Conservation (phyloP, 768 basidiomycete species). For the Mycena epipterygia region DNA sequence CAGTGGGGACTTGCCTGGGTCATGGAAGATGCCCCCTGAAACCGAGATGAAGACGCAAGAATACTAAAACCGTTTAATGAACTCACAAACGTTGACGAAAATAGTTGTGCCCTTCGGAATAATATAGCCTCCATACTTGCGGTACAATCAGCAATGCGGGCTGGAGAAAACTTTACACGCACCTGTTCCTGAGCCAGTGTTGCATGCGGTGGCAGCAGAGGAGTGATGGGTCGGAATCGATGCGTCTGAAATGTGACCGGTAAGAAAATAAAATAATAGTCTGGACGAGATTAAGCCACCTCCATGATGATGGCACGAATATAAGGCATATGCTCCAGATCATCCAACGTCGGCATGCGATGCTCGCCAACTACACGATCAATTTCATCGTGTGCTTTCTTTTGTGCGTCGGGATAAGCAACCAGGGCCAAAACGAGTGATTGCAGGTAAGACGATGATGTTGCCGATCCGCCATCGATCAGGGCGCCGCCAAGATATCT, state of each 20-base stretch:
- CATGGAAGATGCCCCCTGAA: conserved; percentile 28
- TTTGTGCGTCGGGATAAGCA: conserved; percentile 44
- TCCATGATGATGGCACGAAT: conserved; percentile 40
- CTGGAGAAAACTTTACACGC: not conserved
- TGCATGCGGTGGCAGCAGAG: conserved; percentile 9
- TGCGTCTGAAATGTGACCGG: conserved; percentile 1
- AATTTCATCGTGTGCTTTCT: conserved; percentile 45
- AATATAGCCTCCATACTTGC: conserved; percentile 17
- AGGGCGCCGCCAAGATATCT: conserved; percentile 50
- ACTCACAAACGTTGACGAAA: conserved; percentile 28
- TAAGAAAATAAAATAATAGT: not conserved
- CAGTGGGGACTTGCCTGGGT: conserved; percentile 5
- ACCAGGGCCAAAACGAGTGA: conserved; percentile 42
- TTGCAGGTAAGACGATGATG: conserved; percentile 43
- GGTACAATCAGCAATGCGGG: not conserved
- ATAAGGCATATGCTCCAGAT: conserved; percentile 41
- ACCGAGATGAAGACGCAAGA: not conserved
- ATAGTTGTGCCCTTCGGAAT: conserved; percentile 24
- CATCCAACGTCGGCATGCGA: conserved; percentile 38
- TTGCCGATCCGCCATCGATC: conserved; percentile 49
- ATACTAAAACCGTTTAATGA: not conserved
- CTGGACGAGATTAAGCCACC: conserved; percentile 13
- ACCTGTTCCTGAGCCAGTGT: conserved; percentile 1
- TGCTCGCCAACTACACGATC: conserved; percentile 44
- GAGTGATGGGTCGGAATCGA: conserved; percentile 20